Evolutionary conservation across 2,329 filamentous ascomycete genomes (phyloP).

Genomic region (Claviceps arundinis): DNA sequence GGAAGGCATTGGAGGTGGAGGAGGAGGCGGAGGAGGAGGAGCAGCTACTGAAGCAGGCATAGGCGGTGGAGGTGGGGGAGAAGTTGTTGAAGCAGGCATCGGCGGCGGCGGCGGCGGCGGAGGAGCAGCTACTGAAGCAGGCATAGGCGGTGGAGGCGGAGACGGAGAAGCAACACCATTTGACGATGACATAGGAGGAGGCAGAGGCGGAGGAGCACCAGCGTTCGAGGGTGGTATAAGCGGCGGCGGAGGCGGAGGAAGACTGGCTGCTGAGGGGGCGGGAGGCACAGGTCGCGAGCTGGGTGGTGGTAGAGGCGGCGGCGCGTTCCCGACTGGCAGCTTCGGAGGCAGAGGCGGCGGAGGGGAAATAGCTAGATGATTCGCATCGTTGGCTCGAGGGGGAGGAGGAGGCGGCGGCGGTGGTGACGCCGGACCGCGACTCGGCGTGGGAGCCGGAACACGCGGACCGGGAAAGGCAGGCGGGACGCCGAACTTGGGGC

Average conservation of each 20-base stretch:
- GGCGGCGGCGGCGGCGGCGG: conserved; percentile 12
- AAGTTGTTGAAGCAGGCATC: conserved; percentile 15
- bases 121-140: conserved; percentile 24
- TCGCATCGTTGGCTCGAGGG: conserved; percentile 23
- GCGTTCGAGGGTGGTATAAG: conserved; percentile 9
- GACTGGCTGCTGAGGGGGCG: conserved; percentile 30
- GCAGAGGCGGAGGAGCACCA: conserved; percentile 16
- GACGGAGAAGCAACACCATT: conserved; percentile 14
- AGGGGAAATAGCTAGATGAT: conserved; percentile 18
- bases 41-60: conserved; percentile 21
- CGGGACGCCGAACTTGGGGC: conserved; percentile 59
- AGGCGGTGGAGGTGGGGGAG: conserved; percentile 25
- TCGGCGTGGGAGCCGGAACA: conserved; percentile 63
- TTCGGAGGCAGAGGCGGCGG: conserved; percentile 37
- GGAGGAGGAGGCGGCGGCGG: conserved; percentile 37
- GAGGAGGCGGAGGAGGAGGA: conserved; percentile 22
- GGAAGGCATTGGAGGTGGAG: conserved; percentile 20
- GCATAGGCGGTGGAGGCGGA: conserved; percentile 27
- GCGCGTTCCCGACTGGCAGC: conserved; percentile 28
- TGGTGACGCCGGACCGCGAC: conserved; percentile 57
- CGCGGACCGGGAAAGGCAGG: conserved; percentile 63
- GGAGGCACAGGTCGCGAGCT: conserved; percentile 39
- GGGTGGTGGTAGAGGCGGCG: conserved; percentile 37
- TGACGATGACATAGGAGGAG: neutral
- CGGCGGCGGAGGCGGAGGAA: conserved; percentile 24